Percentiles rank a stretch among this genome's conserved stretches.
These are phyloP conservation scores for Heliocybe sulcata DNA, from an alignment of 1,284 basidiomycete species.

Conservation along the genomic window DNA sequence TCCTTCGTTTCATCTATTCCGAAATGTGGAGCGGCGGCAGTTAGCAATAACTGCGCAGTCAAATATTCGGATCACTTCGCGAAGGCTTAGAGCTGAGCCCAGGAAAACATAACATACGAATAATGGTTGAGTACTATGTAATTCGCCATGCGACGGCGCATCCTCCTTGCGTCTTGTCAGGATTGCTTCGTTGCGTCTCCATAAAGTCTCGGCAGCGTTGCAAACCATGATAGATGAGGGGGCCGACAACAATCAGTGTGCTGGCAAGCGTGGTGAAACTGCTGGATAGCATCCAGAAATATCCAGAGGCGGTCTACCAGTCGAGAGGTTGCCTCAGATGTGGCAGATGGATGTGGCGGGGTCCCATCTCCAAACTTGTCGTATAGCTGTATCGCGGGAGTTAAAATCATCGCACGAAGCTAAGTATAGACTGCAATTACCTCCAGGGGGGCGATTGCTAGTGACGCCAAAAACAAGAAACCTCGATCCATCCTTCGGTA, in stretches of 20 bases:
- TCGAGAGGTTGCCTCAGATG: neutral
- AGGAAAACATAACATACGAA: neutral
- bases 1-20: neutral
- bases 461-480: neutral
- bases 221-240: neutral
- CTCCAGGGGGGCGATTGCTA: neutral
- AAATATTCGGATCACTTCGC: too few relatives aligned
- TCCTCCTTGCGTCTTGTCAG: neutral
- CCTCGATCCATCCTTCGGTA: neutral
- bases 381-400: neutral
- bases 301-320: neutral
- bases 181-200: neutral
- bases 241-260: neutral
- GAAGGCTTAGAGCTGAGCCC: too few relatives aligned
- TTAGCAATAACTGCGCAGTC: neutral
- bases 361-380: neutral
- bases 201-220: neutral
- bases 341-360: neutral
- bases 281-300: neutral
- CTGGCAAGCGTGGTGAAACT: neutral
- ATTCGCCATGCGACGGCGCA: neutral
- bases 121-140: neutral
- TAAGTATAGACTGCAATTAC: neutral
- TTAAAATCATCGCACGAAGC: neutral
- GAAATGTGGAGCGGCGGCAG: neutral